phyloP scores from a whole-genome alignment of 495 filamentous ascomycete genomes.

The Aspergillus cavernicola region DNA sequence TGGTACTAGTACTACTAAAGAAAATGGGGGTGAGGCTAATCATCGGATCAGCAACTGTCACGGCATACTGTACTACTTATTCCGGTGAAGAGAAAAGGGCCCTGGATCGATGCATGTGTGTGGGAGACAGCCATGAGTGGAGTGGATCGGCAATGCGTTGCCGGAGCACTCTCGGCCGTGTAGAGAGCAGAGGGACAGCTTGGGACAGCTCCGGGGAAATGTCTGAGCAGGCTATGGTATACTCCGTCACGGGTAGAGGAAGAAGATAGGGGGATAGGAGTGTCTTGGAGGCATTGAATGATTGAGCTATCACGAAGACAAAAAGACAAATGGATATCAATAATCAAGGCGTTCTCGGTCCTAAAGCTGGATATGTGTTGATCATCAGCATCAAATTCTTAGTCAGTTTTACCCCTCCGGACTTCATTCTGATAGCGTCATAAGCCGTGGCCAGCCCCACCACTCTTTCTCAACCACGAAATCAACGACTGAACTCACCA shows the following conservation, averaged over 20 bases:
- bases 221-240: background rate
- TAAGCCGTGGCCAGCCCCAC: conserved; percentile 7
- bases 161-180: conserved; percentile 42
- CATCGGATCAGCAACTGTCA: background rate
- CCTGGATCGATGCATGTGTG: conserved; percentile 21
- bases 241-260: background rate
- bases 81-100: conserved; percentile 16
- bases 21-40: conserved; percentile 1
- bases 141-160: conserved; percentile 26
- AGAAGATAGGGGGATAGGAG: background rate
- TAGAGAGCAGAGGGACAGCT: background rate
- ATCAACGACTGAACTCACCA: background rate
- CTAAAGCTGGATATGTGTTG: no score
- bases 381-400: background rate
- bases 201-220: conserved; percentile 11
- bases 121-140: conserved; percentile 10
- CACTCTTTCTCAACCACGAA: conserved; percentile 2
- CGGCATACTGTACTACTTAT: conserved; percentile 3
- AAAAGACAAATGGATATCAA: no score
- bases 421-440: conserved; percentile 14
- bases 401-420: conserved; percentile 7
- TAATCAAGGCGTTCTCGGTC: no score
- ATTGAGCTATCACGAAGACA: no score
- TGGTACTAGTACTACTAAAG: background rate
- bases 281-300: background rate